These are phyloP conservation scores for Fusarium verrucosum DNA, from an alignment of 2,329 filamentous ascomycete species.

Conservation along the genomic window DNA sequence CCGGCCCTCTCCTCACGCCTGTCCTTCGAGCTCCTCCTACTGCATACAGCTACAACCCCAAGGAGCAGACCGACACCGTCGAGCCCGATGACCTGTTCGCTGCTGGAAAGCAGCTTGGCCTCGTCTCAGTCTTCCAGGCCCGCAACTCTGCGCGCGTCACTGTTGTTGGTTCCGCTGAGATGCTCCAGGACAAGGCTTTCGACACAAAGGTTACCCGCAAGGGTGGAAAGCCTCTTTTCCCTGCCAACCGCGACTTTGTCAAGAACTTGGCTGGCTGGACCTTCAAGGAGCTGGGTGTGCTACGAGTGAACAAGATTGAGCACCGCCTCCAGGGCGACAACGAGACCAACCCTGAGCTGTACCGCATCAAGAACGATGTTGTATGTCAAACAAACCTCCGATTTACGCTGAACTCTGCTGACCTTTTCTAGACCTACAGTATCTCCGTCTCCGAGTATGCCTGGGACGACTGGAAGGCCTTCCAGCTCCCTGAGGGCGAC, in stretches of 20 bases:
- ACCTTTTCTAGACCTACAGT: conserved; percentile 72
- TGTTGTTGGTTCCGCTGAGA: conserved; percentile 85
- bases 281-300: conserved; percentile 91
- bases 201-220: conserved; percentile 77
- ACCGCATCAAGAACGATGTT: conserved; percentile 96
- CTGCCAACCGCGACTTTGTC: conserved; percentile 85
- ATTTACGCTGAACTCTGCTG: conserved; percentile 28
- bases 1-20: conserved; percentile 79
- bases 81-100: conserved; percentile 82
- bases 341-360: conserved; percentile 83
- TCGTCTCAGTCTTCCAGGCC: conserved; percentile 89
- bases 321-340: conserved; percentile 71
- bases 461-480: conserved; percentile 79
- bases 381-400: conserved; percentile 65
- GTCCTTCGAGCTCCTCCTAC: conserved; percentile 84
- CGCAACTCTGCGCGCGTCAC: conserved; percentile 92
- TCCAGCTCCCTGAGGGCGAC: conserved; percentile 74
- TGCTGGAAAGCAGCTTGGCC: conserved; percentile 80
- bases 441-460: conserved; percentile 90
- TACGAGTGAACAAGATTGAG: conserved; percentile 84
- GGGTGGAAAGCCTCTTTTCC: conserved; percentile 63
- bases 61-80: conserved; percentile 77
- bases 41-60: conserved; percentile 93
- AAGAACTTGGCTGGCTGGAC: conserved; percentile 91
- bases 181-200: conserved; percentile 90